Base-by-base conservation (phyloP, 805 yeast species). In the Suhomyces canberraensis region DNA sequence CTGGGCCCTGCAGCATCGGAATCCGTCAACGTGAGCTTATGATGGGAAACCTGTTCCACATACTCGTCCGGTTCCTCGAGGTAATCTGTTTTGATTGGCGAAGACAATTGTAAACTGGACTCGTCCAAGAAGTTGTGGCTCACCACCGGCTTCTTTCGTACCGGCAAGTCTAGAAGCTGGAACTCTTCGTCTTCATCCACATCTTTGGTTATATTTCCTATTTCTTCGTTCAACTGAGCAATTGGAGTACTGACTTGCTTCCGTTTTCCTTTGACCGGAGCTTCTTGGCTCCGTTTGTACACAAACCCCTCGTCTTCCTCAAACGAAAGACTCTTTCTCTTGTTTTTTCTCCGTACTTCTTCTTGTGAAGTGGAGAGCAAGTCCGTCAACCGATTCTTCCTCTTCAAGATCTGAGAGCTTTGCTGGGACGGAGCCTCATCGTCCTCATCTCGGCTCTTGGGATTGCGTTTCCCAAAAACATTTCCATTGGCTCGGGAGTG, bases 271-370 rank as follows among this genome's bases (percentile, higher is more conserved):
- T n/a, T 4, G 11, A 20, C 31, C 9, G 11, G 37, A 16, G 37
- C 42, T 4, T 47, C 37, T 32, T 42, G 39, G 49, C 54, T 50
- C 30, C 66, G 40, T 29, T 58, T 58, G 41, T 57, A 61, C 15
- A 54, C 42, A 37, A 62, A 62, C 13, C 62, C 68, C 21, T 60
- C 66, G 40, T 61, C 67, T 27, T 59, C 64, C 34, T 54, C 60
- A 18, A 41, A 39, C 40, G 44, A 28, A 30, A 36, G 25, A 25
- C 37, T 24, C 11, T 8, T 11, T 20, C 17, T 7, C 14, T 13
- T 17, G 27, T 7, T 21, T n/a, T n/a, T 9, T 11, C 13, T 6
- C 25, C n/a, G 8, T 9, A 5, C 16, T 6, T 34, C 17, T n/a
- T n/a, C 35, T 11, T 25, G 31, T 11, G 31, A 32, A n/a, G 35